Conservation (phyloP, 345 rosid species). For the Citrus medica region DNA sequence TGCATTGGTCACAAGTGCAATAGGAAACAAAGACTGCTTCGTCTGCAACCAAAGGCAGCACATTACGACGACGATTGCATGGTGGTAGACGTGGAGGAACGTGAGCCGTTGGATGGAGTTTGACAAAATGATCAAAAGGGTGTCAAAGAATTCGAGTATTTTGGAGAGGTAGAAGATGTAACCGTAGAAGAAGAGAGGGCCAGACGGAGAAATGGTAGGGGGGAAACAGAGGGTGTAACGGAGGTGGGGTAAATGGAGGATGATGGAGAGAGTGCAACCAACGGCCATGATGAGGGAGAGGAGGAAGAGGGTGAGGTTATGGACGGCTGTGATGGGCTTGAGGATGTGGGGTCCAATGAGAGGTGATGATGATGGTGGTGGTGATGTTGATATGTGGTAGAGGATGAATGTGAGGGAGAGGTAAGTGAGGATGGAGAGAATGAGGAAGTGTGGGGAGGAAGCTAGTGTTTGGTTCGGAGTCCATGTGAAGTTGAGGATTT, state of each 20-base stretch:
- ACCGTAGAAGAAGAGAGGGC: conserved; percentile 76
- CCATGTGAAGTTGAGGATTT: conserved; percentile 59
- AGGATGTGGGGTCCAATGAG: conserved; percentile 36
- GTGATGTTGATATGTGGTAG: conserved; percentile 12
- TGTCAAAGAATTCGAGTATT: conserved; percentile 58
- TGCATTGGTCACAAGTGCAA: conserved; percentile 50
- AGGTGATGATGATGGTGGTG: background rate
- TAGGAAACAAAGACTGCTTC: conserved; percentile 59
- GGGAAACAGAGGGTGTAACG: conserved; percentile 46
- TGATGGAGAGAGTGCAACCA: conserved; percentile 58
- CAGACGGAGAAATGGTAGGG: conserved; percentile 28
- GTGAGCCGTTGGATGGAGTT: conserved; percentile 56
- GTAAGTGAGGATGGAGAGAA: conserved; percentile 38
- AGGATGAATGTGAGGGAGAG: conserved; percentile 51
- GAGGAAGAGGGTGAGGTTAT: conserved; percentile 56
- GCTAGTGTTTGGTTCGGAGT: conserved; percentile 43
- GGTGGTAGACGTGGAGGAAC: conserved; percentile 87
- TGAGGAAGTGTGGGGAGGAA: conserved; percentile 53
- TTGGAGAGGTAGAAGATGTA: conserved; percentile 69
- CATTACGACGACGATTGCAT: conserved; percentile 66
- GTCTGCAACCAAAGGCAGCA: conserved; percentile 60
- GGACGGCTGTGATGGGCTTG: conserved; percentile 73
- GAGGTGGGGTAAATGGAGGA: conserved; percentile 13
- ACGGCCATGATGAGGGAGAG: conserved; percentile 67
- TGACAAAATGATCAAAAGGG: conserved; percentile 50